Percentiles rank a stretch among this genome's conserved stretches.
Evolutionary conservation across 108 stramenopile species (phyloP).

Genomic region (Conticribra guillardii): DNA sequence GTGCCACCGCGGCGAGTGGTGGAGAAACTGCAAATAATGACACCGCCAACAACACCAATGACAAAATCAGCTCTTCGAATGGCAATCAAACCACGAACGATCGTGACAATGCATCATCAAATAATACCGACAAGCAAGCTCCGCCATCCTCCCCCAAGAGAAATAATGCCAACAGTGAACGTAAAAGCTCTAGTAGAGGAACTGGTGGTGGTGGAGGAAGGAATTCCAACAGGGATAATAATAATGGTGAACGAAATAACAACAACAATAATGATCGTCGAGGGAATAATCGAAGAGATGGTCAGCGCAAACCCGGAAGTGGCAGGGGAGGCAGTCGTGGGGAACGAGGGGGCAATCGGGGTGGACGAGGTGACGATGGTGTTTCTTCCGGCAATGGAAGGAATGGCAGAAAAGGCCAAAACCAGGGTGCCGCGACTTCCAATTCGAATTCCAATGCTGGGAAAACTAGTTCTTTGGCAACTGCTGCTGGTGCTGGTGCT

Average conservation of each 20-base stretch:
- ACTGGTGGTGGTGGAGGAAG: conserved; percentile 18
- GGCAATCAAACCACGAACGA: background rate
- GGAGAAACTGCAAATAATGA: no score
- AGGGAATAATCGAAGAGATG: conserved; percentile 5
- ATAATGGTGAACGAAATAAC: background rate
- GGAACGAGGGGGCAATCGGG: conserved; percentile 21
- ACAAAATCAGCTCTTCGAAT: background rate
- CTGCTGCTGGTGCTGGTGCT: conserved; percentile 6
- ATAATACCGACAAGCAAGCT: no score
- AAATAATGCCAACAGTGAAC: background rate
- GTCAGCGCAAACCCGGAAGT: background rate
- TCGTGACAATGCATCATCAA: background rate
- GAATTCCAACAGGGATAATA: background rate
- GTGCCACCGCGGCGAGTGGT: background rate
- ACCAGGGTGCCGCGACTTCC: no score
- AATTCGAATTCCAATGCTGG: background rate
- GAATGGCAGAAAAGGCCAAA: conserved; percentile 16
- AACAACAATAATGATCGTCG: conserved; percentile 7
- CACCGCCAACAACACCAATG: no score
- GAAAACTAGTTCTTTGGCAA: background rate
- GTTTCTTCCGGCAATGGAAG: conserved; percentile 8
- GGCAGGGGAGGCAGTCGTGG: conserved; percentile 31
- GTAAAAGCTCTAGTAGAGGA: conserved; percentile 12
- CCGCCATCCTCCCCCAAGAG: background rate
- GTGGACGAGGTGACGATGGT: conserved; percentile 1